Base-by-base conservation (phyloP, 2,329 filamentous ascomycete genomes). In the Colletotrichum scovillei region DNA sequence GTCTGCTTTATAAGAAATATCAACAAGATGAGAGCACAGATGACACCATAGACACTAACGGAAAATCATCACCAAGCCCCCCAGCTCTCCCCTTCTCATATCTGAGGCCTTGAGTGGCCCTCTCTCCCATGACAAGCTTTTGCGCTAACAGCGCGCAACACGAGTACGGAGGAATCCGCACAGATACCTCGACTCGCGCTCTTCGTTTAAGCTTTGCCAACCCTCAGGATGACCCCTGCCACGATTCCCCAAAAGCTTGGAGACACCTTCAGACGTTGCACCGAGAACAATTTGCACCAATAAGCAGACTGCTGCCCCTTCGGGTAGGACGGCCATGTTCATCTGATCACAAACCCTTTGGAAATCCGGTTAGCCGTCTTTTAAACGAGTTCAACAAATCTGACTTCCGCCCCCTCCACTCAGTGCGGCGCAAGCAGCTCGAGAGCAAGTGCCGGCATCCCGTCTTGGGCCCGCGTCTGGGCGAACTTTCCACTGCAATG, bases 211-310 rank as follows among this genome's bases (percentile, higher is more conserved):
- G 69, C 56, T 67, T 67, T 67, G 35, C 26, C 49, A 62, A 24
- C 8, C 24, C 3, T 5, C 22, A 52, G 63, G 69, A 67, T 57
- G n/a, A 67, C 56, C 63, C 69, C 62, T 72, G 69, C 38, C 35
- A 0, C 7, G 38, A 16, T 7, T 42, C 14, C 42, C 2, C n/a
- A 12, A 38, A 72, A 57, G 63, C 69, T 62, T 67, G 62, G 52
- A 49, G 58, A 30, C 57, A 63, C 57, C 63, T 67, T 32, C 32
- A 57, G 56, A 57, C 32, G 63, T 57, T 46, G 57, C 63, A 49
- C 28, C 67, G 49, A 32, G 38, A 67, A 38, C 14, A 67, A 49
- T 55, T n/a, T 52, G 63, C 69, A 28, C 69, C 63, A 72, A 72
- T 72, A 11, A 71, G n/a, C 30, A 28, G 5, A 7, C 8, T 30